Base-by-base conservation (phyloP, 2,329 filamentous ascomycete genomes). In the Stachybotrys echinatus region DNA sequence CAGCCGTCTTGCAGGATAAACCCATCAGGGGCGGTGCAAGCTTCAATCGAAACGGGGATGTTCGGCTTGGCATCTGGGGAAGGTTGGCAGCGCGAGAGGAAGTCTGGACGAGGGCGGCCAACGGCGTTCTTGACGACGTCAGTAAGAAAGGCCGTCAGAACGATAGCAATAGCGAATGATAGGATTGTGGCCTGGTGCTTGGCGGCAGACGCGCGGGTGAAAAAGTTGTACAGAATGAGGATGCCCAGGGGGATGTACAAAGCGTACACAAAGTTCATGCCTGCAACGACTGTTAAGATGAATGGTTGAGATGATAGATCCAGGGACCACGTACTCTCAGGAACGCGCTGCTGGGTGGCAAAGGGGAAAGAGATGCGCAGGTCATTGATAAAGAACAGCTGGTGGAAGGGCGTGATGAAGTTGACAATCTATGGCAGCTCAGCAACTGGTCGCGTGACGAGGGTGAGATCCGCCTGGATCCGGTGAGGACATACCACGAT, bases 41-140 rank as follows among this genome's bases (percentile, higher is more conserved):
- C 80, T 27, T 81, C 76, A 46, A 85, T 80, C 17, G 78, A 82
- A 37, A 88, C 83, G 2, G 87, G 74, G 4, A 68, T 65, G 55
- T 79, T 61, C 6, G 62, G 63, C 39, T 76, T 71, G 3, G 80
- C 80, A 31, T 67, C 73, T 0, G 62, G 27, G 1, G 61, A 71
- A 1, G 94, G 92, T 55, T 88, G 85, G 70, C 94, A 99, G 37
- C 94, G 84, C n/a, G 87, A 84, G 22, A 84, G 63, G 4, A 84
- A 64, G 55, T 84, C 80, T 0, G 80, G 80, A 6, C 80, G 72
- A 17, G 91, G 89, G 12, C 89, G 74, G 8, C 89, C 89, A 22
- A 92, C 88, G 10, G 87, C 80, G 64, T 95, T 96, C 70, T 99
- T 99, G 63, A 97, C 78, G 23, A 92, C 73, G 65, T 97, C 92